Evolutionary conservation across 2,329 filamentous ascomycete species (phyloP), one percentile per base, ranked within the genome.

Genomic region (Diaporthe ilicicola): DNA sequence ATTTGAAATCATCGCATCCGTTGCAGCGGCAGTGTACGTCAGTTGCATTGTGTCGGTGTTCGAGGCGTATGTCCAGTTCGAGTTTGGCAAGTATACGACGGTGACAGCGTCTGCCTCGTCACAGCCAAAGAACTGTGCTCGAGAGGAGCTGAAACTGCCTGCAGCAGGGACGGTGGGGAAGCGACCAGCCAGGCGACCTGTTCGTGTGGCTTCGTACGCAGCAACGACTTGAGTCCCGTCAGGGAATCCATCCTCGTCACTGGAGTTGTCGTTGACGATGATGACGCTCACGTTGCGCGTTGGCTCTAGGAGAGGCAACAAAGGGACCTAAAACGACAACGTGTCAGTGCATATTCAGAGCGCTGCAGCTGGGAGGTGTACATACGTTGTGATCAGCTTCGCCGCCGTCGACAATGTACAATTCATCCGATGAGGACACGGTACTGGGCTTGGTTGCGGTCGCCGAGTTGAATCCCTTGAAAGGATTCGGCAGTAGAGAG

Each of bases 331-430:
- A 34, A 13, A 17, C 10, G 4, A 27, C 9, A 15, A 2, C 5
- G 12, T 34, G 27, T 48, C 27, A 48, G 56, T 62, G 1, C 34
- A 8, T 17, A 2, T 12, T 9, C n/a, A 22, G 19, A 32, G 3
- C 22, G 27, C 1, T 24, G 27, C 12, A 4, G 6, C 12, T 62
- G 24, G 27, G 17, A 2, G 2, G 2, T 32, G 3, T 17, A 62
- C 56, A 29, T 62, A 62, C 82, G 74, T 85, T 85, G 73, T 85
- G 84, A 29, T 77, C 66, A 10, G 79, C 77, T 50, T 80, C 74
- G n/a, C 84, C 85, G n/a, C 85, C 85, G 72, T 87, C 85, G 27
- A 81, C 82, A 29, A 87, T 76, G 53, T 77, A 76, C 22, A 87
- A 78, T 12, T 69, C 69, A 15, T 76, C 37, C 75, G 73, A 46